These are phyloP conservation scores for Cladosporium sp. DNA, from an alignment of 2,329 filamentous ascomycete species.

Conservation along the genomic window DNA sequence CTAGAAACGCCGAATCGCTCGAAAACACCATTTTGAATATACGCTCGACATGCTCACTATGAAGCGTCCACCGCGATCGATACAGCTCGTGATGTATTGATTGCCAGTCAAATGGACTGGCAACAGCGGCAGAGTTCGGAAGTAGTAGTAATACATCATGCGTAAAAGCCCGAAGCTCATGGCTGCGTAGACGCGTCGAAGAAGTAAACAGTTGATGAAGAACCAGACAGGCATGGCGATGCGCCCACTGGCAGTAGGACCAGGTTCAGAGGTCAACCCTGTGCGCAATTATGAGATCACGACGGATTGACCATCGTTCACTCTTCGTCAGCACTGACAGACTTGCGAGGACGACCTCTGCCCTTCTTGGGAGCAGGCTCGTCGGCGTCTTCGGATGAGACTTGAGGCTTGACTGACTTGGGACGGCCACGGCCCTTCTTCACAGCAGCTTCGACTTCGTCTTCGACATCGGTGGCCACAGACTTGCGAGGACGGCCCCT, in stretches of 20 bases:
- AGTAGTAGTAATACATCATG: not conserved
- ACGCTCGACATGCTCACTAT: not conserved
- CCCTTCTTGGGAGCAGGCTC: conserved; percentile 34
- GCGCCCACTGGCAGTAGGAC: not conserved
- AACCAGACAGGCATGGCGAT: not conserved
- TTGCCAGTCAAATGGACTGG: not conserved
- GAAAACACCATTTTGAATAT: not conserved
- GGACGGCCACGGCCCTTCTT: conserved; percentile 29
- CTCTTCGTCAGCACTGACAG: not conserved
- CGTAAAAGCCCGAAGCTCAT: not conserved
- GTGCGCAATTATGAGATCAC: not conserved
- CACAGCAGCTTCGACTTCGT: conserved; percentile 24
- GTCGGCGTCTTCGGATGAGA: conserved; percentile 39
- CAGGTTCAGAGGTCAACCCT: not conserved
- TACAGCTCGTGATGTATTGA: not conserved
- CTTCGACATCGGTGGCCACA: conserved; percentile 48
- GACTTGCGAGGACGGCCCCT: conserved; percentile 28
- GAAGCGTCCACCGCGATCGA: not conserved
- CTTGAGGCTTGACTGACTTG: conserved; percentile 21
- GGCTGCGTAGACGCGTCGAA: not conserved
- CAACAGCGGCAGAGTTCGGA: not conserved
- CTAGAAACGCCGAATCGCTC: not conserved
- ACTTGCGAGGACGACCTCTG: conserved; percentile 28
- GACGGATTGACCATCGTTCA: not conserved
- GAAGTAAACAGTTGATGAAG: not conserved